Conservation (phyloP, 345 rosid species). For the Diplotaxis tenuifolia region DNA sequence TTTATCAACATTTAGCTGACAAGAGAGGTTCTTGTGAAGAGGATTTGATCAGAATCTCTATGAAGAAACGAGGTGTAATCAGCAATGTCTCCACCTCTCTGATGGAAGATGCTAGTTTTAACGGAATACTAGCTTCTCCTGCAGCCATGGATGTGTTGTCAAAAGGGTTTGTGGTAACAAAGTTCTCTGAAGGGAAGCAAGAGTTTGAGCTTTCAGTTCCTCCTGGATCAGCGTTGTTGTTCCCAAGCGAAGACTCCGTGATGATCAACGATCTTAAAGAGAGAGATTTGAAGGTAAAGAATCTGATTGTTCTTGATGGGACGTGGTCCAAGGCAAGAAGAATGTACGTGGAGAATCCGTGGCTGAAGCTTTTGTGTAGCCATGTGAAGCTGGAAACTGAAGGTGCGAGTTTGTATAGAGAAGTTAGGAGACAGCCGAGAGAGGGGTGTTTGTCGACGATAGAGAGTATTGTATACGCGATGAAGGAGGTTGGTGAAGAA, state of each 20-base stretch:
- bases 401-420: constrained; percentile 58
- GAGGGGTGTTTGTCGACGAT: constrained; percentile 74
- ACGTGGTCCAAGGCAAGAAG: constrained; percentile 86
- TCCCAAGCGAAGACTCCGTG: constrained; percentile 57
- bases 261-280: constrained; percentile 46
- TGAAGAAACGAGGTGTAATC: constrained; percentile 49
- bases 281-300: constrained; percentile 47
- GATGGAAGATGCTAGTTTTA: constrained; percentile 37
- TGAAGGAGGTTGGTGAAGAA: constrained; percentile 63
- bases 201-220: constrained; percentile 63
- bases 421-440: constrained; percentile 74
- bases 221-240: constrained; percentile 60
- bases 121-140: constrained; percentile 45
- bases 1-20: constrained; percentile 6
- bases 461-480: constrained; percentile 67
- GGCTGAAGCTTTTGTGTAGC: constrained; percentile 70
- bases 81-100: constrained; percentile 30
- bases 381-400: constrained; percentile 70
- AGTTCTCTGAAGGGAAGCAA: constrained; percentile 45
- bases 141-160: constrained; percentile 44
- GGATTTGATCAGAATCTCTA: constrained; percentile 26
- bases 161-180: constrained; percentile 65
- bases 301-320: constrained; percentile 81
- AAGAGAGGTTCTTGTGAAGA: constrained; percentile 18
- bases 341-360: constrained; percentile 76